Evolutionary conservation across 495 filamentous ascomycete genomes (phyloP).

Genomic region (Arthonia radiata): DNA sequence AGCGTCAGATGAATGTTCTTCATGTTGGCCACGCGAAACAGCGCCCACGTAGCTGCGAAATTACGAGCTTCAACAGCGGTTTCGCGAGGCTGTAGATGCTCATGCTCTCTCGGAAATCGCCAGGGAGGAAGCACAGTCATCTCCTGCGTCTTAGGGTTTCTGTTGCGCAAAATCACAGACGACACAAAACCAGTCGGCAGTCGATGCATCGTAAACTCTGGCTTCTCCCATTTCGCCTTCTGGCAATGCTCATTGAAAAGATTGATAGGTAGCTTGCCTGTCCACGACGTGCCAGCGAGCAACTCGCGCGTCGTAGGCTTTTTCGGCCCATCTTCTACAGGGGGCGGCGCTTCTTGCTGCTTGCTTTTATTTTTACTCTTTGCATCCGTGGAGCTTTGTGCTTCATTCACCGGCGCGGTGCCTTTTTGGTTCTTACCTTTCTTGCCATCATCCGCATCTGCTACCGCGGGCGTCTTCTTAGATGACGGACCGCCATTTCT

Average conservation of each 20-base stretch:
- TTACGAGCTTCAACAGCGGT: slow-evolving; percentile 76
- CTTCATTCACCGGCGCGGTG: no score
- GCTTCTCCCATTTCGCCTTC: slow-evolving; percentile 83
- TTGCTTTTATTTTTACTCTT: no score
- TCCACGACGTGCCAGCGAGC: slow-evolving; percentile 92
- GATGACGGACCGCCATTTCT: slow-evolving; percentile 5
- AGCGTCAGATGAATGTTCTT: slow-evolving; percentile 82
- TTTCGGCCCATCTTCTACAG: slow-evolving; percentile 32
- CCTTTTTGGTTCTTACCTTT: no score
- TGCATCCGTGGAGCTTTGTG: no score
- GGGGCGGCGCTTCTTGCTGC: slow-evolving; percentile 14
- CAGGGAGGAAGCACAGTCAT: slow-evolving; percentile 49
- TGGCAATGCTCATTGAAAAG: slow-evolving; percentile 85
- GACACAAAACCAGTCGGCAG: slow-evolving; percentile 46
- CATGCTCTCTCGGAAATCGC: slow-evolving; percentile 47
- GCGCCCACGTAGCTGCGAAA: slow-evolving; percentile 70
- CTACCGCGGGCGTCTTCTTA: slow-evolving; percentile 4
- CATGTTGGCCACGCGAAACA: slow-evolving; percentile 83
- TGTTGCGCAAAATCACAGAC: slow-evolving; percentile 49
- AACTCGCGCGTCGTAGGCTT: slow-evolving; percentile 63
- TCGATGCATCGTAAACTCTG: slow-evolving; percentile 59
- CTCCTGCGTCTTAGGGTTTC: slow-evolving; percentile 66
- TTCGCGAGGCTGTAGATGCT: slow-evolving; percentile 38
- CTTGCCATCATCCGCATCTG: slow-evolving; percentile 12
- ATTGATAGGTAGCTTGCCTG: slow-evolving; percentile 82